Conservation (phyloP, 352 stramenopile species). For the Phytophthora idaei region DNA sequence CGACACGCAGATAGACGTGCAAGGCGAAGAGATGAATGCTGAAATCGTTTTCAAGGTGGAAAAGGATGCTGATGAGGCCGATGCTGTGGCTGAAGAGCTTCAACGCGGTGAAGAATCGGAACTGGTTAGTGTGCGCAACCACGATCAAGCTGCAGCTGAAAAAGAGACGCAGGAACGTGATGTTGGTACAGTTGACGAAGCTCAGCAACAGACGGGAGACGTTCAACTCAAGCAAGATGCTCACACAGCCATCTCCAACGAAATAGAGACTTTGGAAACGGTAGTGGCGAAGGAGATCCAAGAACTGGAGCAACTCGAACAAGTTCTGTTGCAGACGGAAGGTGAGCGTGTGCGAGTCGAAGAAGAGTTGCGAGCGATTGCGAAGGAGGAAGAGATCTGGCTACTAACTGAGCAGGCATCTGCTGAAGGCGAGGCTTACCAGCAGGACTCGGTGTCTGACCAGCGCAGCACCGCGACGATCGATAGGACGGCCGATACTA, state of each 20-base stretch:
- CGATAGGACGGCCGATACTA: not conserved
- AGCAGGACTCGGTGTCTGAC: constrained; percentile 1
- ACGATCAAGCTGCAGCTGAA: constrained; percentile 10
- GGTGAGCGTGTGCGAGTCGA: constrained; percentile 26
- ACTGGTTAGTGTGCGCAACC: not conserved
- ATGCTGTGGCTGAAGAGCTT: constrained; percentile 1
- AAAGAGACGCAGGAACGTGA: not conserved
- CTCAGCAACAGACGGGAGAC: not conserved
- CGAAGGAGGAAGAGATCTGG: constrained; percentile 33
- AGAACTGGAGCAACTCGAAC: constrained; percentile 29
- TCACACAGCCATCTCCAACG: not conserved
- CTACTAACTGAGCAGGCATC: constrained; percentile 9
- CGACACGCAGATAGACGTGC: not conserved
- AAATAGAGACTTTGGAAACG: constrained; percentile 15
- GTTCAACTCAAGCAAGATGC: constrained; percentile 6
- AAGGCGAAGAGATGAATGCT: constrained; percentile 3
- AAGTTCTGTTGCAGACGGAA: constrained; percentile 26
- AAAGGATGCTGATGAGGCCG: not conserved
- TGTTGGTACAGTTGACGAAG: constrained; percentile 2
- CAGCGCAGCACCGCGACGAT: constrained; percentile 1
- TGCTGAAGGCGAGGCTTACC: not conserved
- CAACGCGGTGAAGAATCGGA: not conserved
- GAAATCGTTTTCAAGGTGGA: constrained; percentile 10
- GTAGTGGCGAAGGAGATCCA: constrained; percentile 25
- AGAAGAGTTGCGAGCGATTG: constrained; percentile 41